A percentile compares a stretch with the other conserved stretches of the same genome.
phyloP scores from a whole-genome alignment of 768 basidiomycete genomes.

The Mycena polygramma region DNA sequence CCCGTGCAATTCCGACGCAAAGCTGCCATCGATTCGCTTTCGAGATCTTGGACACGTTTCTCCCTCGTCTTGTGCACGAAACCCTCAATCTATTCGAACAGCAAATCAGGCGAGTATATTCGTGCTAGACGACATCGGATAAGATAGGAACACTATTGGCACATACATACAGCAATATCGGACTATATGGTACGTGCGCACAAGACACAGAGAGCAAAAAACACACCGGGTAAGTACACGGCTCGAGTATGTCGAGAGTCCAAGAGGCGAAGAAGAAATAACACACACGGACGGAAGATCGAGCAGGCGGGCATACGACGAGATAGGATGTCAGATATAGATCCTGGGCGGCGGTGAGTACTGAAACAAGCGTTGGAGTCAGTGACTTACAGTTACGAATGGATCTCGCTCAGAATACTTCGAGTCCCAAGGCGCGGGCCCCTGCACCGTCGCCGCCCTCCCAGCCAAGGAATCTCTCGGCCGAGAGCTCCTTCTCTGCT shows the following conservation, averaged over 20 bases:
- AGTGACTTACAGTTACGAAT: conserved; percentile 21
- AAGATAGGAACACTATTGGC: conserved; percentile 27
- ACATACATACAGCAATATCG: conserved; percentile 29
- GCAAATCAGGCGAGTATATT: conserved; percentile 17
- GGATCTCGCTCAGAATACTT: conserved; percentile 28
- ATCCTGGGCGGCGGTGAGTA: conserved; percentile 12
- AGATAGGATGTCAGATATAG: conserved; percentile 11
- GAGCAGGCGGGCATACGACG: background rate
- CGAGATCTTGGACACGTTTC: conserved; percentile 10
- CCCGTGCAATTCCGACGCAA: background rate
- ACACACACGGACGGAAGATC: conserved; percentile 2
- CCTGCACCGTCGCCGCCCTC: conserved; percentile 83
- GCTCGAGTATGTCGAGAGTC: conserved; percentile 20
- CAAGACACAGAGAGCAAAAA: conserved; percentile 9
- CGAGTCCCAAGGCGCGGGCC: conserved; percentile 83
- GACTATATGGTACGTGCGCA: conserved; percentile 29
- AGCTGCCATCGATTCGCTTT: conserved; percentile 2
- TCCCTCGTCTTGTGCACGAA: background rate
- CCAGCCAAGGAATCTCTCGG: conserved; percentile 84
- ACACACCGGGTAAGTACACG: conserved; percentile 11
- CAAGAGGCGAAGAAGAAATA: conserved; percentile 10
- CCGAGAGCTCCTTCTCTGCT: conserved; percentile 53
- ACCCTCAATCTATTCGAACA: conserved; percentile 10
- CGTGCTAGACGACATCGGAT: conserved; percentile 29
- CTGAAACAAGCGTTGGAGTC: background rate